phyloP scores from a whole-genome alignment of 2,329 filamentous ascomycete species.

The Fusarium nurragi region DNA sequence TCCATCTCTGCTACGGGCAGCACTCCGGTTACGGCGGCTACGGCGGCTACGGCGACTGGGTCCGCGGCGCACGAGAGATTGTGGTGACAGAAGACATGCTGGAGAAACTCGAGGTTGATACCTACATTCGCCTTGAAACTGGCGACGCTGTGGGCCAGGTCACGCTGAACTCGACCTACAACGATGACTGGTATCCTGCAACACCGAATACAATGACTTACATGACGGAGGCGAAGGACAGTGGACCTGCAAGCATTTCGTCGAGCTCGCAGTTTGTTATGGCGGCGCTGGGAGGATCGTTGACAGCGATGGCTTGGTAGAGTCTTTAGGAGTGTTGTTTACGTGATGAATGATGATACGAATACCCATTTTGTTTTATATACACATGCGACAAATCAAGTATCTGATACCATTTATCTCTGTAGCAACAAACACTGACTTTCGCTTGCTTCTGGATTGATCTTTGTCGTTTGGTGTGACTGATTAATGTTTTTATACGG shows the following conservation, averaged over 20 bases:
- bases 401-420: background rate
- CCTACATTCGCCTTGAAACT: slow-evolving; percentile 70
- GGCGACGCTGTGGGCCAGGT: slow-evolving; percentile 62
- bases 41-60: slow-evolving; percentile 73
- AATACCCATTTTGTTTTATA: slow-evolving; percentile 21
- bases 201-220: slow-evolving; percentile 52
- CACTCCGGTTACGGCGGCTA: slow-evolving; percentile 78
- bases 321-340: slow-evolving; percentile 3
- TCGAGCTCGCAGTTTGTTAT: background rate
- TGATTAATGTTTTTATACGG: background rate
- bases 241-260: background rate
- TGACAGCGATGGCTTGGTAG: slow-evolving; percentile 14
- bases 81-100: slow-evolving; percentile 56
- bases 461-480: background rate
- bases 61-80: slow-evolving; percentile 68
- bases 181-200: slow-evolving; percentile 62
- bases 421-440: too few species aligned
- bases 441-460: background rate
- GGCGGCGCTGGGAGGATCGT: slow-evolving; percentile 2
- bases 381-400: background rate
- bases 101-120: slow-evolving; percentile 57
- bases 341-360: slow-evolving; percentile 12
- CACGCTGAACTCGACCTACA: slow-evolving; percentile 67
- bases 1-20: slow-evolving; percentile 68
- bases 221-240: slow-evolving; percentile 1